These are phyloP conservation scores for Leccinum uliginosum DNA, from an alignment of 768 basidiomycete species.

Conservation along the genomic window DNA sequence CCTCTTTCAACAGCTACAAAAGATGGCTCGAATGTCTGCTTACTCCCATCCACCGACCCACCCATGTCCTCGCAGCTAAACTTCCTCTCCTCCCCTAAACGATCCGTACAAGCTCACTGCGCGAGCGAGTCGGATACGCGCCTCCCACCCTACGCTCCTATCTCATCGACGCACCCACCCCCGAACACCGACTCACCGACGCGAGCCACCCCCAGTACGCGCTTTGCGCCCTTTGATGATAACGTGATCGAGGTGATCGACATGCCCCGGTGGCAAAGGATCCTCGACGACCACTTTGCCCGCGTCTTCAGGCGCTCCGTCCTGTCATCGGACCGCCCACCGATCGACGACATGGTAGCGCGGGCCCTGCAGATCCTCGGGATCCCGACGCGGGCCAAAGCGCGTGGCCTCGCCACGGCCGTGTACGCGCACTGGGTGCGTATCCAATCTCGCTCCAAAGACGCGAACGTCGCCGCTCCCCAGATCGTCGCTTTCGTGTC, in stretches of 20 bases:
- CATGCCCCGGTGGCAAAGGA: constrained; percentile 9
- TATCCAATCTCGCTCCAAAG: constrained; percentile 8
- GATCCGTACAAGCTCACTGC: not conserved
- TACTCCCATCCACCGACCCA: not conserved
- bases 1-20: constrained; percentile 4
- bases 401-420: constrained; percentile 7
- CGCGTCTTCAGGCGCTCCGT: constrained; percentile 7
- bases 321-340: constrained; percentile 1
- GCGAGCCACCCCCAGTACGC: not conserved
- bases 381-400: constrained; percentile 9
- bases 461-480: constrained; percentile 3
- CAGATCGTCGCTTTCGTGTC: constrained; percentile 10
- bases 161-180: not conserved
- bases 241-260: not conserved
- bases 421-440: constrained; percentile 15
- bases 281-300: constrained; percentile 14
- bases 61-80: not conserved
- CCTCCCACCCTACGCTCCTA: not conserved
- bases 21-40: not conserved
- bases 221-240: constrained; percentile 12
- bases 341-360: constrained; percentile 8
- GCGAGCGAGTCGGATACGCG: not conserved
- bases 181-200: not conserved
- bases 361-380: constrained; percentile 9
- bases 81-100: not conserved